Conservation (phyloP, 495 filamentous ascomycete species). For the Penicillium riverlandense region DNA sequence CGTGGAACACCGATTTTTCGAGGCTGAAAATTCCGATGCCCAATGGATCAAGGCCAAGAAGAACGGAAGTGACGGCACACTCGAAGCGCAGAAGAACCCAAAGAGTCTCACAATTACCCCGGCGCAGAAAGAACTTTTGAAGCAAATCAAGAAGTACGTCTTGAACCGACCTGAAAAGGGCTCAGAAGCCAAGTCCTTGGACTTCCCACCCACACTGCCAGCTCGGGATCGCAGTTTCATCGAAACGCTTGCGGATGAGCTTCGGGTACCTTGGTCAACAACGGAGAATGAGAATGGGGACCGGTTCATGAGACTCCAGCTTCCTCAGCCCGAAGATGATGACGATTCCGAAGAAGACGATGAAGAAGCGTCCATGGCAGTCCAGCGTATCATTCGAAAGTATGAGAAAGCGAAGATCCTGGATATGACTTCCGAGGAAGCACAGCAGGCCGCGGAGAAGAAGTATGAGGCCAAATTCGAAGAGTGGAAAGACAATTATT, state of each 20-base stretch:
- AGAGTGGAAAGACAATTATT: constrained; percentile 91
- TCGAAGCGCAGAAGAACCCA: constrained; percentile 56
- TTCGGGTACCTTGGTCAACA: constrained; percentile 77
- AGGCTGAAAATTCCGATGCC: constrained; percentile 78
- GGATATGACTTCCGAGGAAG: constrained; percentile 72
- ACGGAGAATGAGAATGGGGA: constrained; percentile 70
- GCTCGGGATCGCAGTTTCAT: constrained; percentile 90
- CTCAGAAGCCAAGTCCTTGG: constrained; percentile 42
- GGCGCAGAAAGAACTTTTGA: constrained; percentile 73
- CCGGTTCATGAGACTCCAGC: constrained; percentile 68
- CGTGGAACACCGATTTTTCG: constrained; percentile 87
- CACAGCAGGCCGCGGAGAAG: constrained; percentile 64
- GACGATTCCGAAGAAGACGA: constrained; percentile 66
- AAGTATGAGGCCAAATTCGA: constrained; percentile 84
- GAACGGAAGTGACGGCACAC: constrained; percentile 28
- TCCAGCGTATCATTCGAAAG: constrained; percentile 73
- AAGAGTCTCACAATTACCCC: constrained; percentile 65
- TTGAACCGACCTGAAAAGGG: constrained; percentile 48
- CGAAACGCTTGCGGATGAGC: constrained; percentile 74
- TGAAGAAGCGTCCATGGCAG: constrained; percentile 76
- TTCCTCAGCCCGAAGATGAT: constrained; percentile 45
- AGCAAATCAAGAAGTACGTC: constrained; percentile 74
- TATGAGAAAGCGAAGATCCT: constrained; percentile 86
- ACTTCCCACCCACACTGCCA: constrained; percentile 67
- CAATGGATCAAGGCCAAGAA: constrained; percentile 85